Evolutionary conservation across 495 filamentous ascomycete genomes (phyloP).

Genomic region (Lophium mytilinum): DNA sequence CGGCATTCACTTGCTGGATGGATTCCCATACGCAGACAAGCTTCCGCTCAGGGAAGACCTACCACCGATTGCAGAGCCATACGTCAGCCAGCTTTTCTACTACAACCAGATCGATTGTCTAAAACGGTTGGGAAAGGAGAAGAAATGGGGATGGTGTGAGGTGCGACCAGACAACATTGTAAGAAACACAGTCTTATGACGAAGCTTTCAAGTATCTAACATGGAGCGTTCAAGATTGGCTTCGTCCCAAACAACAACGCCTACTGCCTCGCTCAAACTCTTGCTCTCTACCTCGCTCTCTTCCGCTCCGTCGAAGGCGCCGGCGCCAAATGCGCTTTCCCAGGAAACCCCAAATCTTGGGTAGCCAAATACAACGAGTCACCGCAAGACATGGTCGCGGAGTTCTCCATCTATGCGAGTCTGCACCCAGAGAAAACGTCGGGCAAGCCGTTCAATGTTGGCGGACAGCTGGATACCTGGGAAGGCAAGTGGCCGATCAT

Average conservation of each 20-base stretch:
- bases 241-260: slow-evolving; percentile 34
- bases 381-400: slow-evolving; percentile 29
- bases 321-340: slow-evolving; percentile 26
- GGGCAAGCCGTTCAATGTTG: slow-evolving; percentile 28
- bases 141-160: slow-evolving; percentile 30
- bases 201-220: too few relatives aligned
- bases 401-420: slow-evolving; percentile 28
- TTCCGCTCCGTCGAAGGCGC: slow-evolving; percentile 24
- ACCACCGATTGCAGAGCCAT: slow-evolving; percentile 31
- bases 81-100: slow-evolving; percentile 35
- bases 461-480: slow-evolving; percentile 24
- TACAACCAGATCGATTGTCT: slow-evolving; percentile 32
- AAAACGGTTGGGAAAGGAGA: slow-evolving; percentile 24
- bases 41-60: slow-evolving; percentile 31
- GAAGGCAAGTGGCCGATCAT: slow-evolving; percentile 29
- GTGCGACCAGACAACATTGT: slow-evolving; percentile 29
- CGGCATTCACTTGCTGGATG: slow-evolving; percentile 33
- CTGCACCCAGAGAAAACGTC: slow-evolving; percentile 25
- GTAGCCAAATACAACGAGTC: slow-evolving; percentile 27
- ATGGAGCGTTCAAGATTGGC: slow-evolving; percentile 9
- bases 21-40: slow-evolving; percentile 32
- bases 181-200: too few relatives aligned
- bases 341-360: slow-evolving; percentile 27
- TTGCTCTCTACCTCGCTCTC: slow-evolving; percentile 25
- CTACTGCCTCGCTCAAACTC: slow-evolving; percentile 29